These are phyloP conservation scores for Rhizopogon vesiculosus DNA, from an alignment of 768 basidiomycete genomes.

Conservation along the genomic window DNA sequence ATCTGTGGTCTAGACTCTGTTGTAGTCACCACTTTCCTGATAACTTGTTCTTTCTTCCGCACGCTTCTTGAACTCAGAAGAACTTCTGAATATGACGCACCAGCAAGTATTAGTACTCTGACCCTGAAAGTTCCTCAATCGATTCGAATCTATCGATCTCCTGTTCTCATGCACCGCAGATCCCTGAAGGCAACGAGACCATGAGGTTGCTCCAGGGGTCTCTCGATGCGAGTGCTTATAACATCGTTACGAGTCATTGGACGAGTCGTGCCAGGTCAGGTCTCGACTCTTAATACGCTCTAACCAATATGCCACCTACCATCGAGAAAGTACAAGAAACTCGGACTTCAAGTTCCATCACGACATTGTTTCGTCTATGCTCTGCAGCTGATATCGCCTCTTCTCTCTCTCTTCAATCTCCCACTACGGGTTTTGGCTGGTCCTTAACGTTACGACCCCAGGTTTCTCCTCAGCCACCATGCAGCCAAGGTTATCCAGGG, in stretches of 20 bases:
- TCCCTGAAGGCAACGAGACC: not conserved
- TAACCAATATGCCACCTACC: not conserved
- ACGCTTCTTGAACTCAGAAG: too few species aligned
- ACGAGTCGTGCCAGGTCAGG: not conserved
- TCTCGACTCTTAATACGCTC: too few species aligned
- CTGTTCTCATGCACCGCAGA: too few species aligned
- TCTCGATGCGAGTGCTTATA: not conserved
- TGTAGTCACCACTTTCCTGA: too few species aligned
- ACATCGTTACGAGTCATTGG: not conserved
- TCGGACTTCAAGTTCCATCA: not conserved
- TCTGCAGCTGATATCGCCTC: not conserved
- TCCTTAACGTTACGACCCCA: not conserved
- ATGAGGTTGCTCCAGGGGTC: not conserved
- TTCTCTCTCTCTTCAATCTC: not conserved
- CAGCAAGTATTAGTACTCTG: too few species aligned
- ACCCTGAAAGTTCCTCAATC: too few species aligned
- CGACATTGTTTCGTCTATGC: not conserved
- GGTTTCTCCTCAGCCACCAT: too few species aligned
- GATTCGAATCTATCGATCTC: too few species aligned
- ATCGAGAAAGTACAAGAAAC: not conserved
- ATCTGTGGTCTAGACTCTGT: too few species aligned
- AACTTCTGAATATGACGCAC: too few species aligned
- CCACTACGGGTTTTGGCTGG: not conserved
- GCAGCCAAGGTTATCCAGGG: too few species aligned
- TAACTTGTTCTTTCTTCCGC: too few species aligned